These are phyloP conservation scores for Wallacemonas collosoma DNA, from an alignment of 208 protist genomes.

Conservation along the genomic window DNA sequence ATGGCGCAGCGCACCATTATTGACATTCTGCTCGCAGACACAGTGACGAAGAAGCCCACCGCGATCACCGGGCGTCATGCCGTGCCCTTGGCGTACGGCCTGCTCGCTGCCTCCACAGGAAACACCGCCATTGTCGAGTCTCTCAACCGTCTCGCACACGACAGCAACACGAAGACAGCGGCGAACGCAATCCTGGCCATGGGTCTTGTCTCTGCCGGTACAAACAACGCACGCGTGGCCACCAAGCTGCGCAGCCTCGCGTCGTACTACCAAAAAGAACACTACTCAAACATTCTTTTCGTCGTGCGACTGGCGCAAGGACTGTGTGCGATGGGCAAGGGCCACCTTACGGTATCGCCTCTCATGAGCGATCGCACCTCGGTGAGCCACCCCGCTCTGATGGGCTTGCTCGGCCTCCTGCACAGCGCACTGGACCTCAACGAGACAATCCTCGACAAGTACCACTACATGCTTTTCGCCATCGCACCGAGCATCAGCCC, in stretches of 20 bases:
- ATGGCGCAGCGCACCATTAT: conserved; percentile 98
- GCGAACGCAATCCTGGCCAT: conserved; percentile 97
- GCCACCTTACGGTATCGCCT: conserved; percentile 96
- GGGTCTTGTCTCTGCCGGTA: conserved; percentile 96
- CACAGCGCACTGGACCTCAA: conserved; percentile 93
- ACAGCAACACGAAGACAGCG: conserved; percentile 94
- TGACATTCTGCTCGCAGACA: conserved; percentile 93
- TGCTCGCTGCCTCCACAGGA: conserved; percentile 97
- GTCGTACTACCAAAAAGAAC: conserved; percentile 97
- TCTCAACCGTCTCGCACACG: conserved; percentile 98
- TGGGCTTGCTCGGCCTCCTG: conserved; percentile 93
- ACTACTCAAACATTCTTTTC: conserved; percentile 78
- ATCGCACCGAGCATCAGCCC: conserved; percentile 94
- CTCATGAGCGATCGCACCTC: conserved; percentile 93
- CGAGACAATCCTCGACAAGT: conserved; percentile 92
- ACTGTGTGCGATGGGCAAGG: conserved; percentile 98
- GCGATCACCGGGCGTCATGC: conserved; percentile 86
- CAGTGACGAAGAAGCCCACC: conserved; percentile 78
- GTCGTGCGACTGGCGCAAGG: conserved; percentile 93
- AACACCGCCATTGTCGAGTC: conserved; percentile 97
- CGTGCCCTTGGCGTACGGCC: conserved; percentile 98
- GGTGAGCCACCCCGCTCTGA: conserved; percentile 85
- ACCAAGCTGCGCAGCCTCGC: conserved; percentile 95
- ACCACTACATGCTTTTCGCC: conserved; percentile 97
- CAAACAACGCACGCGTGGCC: conserved; percentile 98